Base-by-base conservation (phyloP, 352 stramenopile species). In the Thalassiosira oceanica region DNA sequence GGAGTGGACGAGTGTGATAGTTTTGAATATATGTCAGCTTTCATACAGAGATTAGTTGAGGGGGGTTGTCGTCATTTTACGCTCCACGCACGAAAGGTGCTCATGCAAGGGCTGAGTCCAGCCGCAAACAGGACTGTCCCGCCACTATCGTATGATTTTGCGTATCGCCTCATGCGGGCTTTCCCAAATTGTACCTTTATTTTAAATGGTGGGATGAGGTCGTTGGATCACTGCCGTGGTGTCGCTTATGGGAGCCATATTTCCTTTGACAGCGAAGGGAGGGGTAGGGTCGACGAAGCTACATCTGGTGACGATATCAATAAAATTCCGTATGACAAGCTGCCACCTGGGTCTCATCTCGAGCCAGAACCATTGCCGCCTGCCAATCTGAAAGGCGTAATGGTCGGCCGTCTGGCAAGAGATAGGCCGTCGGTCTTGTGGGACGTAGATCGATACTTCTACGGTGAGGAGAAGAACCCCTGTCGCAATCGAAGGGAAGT, bases 401-500 rank as follows among this genome's bases (percentile, higher is more conserved):
- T 90, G 79, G 45, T 90, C 0, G 82, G 78, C 45, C 64, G 82
- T 41, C 69, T 83, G 15, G 75, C 68, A 21, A 81, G 80, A 69
- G 82, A 90, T 43, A 66, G 85, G 61, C 76, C 79, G 27, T 39
- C 71, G 11, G 53, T 78, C 13, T 74, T 90, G 36, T 51, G 54
- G 18, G 79, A 87, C 52, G 62, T 84, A n/a, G 82, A 90, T 72
- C 72, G 76, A 42, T 87, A 80, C 54, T 88, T 85, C 52, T 90
- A 85, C 46, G 82, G 82, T 36, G 65, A 85, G 42, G 1, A n/a
- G 16, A 57, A 27, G 13, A 90, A 90, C 74, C 82, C 82, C n/a
- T 87, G 76, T 48, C 43, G 56, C 24, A 88, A 76, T 71, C 69
- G 82, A 42, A 48, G 76, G 13, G 49, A 87, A 21, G 62, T 86